Evolutionary conservation across 2,329 filamentous ascomycete species (phyloP), one percentile per base, ranked within the genome.

Genomic region (Epichloe sp.): DNA sequence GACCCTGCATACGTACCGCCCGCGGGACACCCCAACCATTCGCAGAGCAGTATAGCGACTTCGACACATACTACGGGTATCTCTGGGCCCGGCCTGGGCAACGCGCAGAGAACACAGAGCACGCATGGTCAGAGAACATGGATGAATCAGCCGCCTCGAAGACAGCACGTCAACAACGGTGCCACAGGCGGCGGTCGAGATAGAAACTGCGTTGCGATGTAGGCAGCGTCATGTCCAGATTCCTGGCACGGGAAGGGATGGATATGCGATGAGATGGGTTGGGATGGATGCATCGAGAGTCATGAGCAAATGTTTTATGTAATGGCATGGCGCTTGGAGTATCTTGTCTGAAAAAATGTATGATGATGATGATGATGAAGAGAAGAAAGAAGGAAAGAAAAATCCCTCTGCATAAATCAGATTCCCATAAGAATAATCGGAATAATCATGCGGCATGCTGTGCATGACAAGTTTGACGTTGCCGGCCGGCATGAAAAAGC

Each of bases 1-100:
- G 68, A 73, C 48, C 64, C 68, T 8, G 71, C 74, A 3, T 80
- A 79, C 54, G 65, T 72, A 10, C 78, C 77, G 21, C 75, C 76
- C 0, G 60, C 67, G 3, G 76, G 75, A 17, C 72, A 79, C 48
- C 75, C 74, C 0, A 73, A 63, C 41, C 74, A 78, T 55, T 67
- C 71, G 8, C 61, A 61, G 4, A 76, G 72, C 55, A 68, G 60
- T 40, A 46, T 52, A 35, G 44, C 31, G 12, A 48, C 53, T 11
- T 49, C 53, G n/a, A 38, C 49, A 44, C 49, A 52, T 50, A 44
- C 43, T 3, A 17, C 51, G 21, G 43, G 47, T 37, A 51, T 48
- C 19, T 54, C 51, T 47, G 46, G 46, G 21, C 6, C 26, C 23
- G 19, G 34, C 5, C 7, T 10, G 21, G 44, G 43, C 31, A 44